phyloP scores from a whole-genome alignment of 306 rosid genomes.

The Casuarina cunninghamiana region DNA sequence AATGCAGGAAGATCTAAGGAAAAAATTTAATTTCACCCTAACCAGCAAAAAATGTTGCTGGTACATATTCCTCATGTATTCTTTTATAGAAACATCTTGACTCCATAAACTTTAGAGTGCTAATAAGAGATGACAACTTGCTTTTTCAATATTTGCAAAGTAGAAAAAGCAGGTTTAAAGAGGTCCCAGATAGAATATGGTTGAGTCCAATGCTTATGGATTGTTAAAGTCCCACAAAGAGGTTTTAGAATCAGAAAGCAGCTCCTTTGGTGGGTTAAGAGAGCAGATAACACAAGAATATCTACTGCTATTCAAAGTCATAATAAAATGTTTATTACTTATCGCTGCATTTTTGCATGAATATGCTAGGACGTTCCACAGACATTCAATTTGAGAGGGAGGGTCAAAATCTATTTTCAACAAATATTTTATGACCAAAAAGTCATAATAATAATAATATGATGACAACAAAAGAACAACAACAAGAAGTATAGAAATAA shows the following conservation, averaged over 20 bases:
- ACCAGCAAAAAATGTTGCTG: not conserved
- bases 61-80: not conserved
- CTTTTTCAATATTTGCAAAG: slow-evolving; percentile 1
- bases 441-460: too few species aligned
- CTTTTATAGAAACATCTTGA: not conserved
- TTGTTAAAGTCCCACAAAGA: not conserved
- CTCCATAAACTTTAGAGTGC: not conserved
- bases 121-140: not conserved
- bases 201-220: not conserved
- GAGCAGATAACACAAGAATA: not conserved
- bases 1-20: not conserved
- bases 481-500: not conserved
- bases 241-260: not conserved
- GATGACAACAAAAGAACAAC: not conserved
- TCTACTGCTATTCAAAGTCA: not conserved
- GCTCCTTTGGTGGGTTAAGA: not conserved
- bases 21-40: not conserved
- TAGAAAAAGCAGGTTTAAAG: not conserved
- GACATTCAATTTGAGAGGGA: not conserved
- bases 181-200: not conserved
- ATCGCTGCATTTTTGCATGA: not conserved
- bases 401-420: not conserved
- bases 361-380: not conserved
- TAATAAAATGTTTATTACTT: not conserved
- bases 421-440: too few species aligned